These are phyloP conservation scores for Vicia faba DNA, from an alignment of 306 rosid species.

Conservation along the genomic window DNA sequence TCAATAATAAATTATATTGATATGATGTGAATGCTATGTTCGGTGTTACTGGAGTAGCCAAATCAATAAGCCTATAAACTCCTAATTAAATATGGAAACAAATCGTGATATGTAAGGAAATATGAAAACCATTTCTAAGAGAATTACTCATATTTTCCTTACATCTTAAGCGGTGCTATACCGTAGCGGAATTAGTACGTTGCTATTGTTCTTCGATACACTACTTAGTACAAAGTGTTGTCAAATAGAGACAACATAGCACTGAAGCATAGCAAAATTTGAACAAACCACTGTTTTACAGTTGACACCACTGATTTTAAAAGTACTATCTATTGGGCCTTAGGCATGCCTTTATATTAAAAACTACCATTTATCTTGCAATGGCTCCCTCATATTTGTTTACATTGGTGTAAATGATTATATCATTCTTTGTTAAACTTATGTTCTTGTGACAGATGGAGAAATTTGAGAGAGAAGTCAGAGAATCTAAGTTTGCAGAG, in stretches of 20 bases:
- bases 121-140: conserved; percentile 1
- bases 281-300: neutral
- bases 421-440: conserved; percentile 34
- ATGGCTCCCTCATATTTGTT: conserved; percentile 20
- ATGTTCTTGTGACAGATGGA: conserved; percentile 72
- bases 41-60: neutral
- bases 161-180: neutral
- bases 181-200: neutral
- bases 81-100: conserved; percentile 6
- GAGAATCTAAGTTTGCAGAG: conserved; percentile 91
- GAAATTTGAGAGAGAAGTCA: conserved; percentile 86
- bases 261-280: neutral
- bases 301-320: neutral
- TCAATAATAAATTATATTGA: neutral
- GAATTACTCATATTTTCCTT: neutral
- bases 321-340: neutral
- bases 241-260: neutral
- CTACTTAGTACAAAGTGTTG: neutral
- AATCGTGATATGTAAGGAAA: neutral
- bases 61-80: neutral
- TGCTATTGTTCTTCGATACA: neutral
- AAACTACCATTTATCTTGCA: neutral
- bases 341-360: neutral
- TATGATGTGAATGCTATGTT: conserved; percentile 5
- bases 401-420: conserved; percentile 14